Base-by-base conservation (phyloP, 1,284 basidiomycete species). In the Cutaneotrichosporon spelunceum region DNA sequence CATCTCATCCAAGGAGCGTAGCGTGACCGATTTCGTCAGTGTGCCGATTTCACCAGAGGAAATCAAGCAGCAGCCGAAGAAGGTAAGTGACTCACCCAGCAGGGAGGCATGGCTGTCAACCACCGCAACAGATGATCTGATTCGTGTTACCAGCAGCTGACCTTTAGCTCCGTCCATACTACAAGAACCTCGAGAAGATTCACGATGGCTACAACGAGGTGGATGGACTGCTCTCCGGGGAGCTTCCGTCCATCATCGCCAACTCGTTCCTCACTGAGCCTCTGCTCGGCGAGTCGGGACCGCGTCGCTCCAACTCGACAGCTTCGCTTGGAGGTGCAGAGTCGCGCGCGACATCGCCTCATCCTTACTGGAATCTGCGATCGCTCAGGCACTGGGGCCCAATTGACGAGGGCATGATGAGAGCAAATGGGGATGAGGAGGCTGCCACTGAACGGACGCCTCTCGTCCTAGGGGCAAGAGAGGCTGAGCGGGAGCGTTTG, bases 141-240 rank as follows among this genome's bases (percentile, higher is more conserved):
- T 11, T 33, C 8, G 26, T 56, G 23, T 21, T 10, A 23, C 23
- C 27, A 11, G 61, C 65, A 23, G 63, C 58, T 33, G 33, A 53
- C 14, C 13, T n/a, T 26, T 62, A 78, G 75, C 49, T 75, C 2
- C 67, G 77, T 9, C 66, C 63, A 13, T 79, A 79, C 57, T 79
- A 79, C 56, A 57, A 68, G 30, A 49, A 75, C 39, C 62, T 79
- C 29, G 70, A 75, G 0, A 29, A 60, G 2, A 64, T 79, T 3
- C 64, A 72, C 19, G 69, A 69, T 1, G 70, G 74, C 53, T 80
- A 78, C 62, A 21, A 62, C 19, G 79, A 80, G 66, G 78, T 79
- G 9, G 79, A 80, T 56, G 54, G 50, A 9, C 59, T 80, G 11
- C 68, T 80, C 16, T 65, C 71, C 11, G 78, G 78, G 9, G 70